Percentiles rank a stretch among this genome's conserved stretches.
These are phyloP conservation scores for Rubroshorea leprosula DNA, from an alignment of 345 rosid species.

Conservation along the genomic window DNA sequence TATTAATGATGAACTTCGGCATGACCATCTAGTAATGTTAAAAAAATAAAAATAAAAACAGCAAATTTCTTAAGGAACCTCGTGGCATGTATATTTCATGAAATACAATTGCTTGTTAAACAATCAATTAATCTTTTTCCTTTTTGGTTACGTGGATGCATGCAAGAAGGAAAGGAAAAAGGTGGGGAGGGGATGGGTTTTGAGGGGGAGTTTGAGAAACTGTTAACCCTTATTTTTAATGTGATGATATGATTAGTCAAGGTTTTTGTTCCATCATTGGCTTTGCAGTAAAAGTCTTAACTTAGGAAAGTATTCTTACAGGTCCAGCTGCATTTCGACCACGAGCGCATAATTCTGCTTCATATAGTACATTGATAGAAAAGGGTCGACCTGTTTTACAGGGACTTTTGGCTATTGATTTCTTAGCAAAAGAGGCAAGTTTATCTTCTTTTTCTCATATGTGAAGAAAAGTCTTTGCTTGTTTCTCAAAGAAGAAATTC, in stretches of 20 bases:
- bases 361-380: constrained; percentile 68
- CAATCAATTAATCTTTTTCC: no score
- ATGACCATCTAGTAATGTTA: no score
- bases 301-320: constrained; percentile 27
- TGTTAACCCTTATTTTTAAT: neutral
- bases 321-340: constrained; percentile 99
- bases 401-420: constrained; percentile 94
- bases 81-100: neutral
- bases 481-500: no score
- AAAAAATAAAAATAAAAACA: neutral
- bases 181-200: no score
- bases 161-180: no score
- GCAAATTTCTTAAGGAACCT: constrained; percentile 1
- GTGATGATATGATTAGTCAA: neutral
- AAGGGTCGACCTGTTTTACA: constrained; percentile 97
- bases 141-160: no score
- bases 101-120: no score
- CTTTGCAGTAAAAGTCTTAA: constrained; percentile 12
- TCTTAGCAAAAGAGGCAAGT: constrained; percentile 91
- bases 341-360: constrained; percentile 53
- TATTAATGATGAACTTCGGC: no score
- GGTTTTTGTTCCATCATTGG: neutral
- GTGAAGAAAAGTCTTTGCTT: no score
- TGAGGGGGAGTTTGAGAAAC: neutral
- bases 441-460: constrained; percentile 15